Evolutionary conservation across 805 yeast genomes (phyloP).

Genomic region (Metschnikowia kofuensis): DNA sequence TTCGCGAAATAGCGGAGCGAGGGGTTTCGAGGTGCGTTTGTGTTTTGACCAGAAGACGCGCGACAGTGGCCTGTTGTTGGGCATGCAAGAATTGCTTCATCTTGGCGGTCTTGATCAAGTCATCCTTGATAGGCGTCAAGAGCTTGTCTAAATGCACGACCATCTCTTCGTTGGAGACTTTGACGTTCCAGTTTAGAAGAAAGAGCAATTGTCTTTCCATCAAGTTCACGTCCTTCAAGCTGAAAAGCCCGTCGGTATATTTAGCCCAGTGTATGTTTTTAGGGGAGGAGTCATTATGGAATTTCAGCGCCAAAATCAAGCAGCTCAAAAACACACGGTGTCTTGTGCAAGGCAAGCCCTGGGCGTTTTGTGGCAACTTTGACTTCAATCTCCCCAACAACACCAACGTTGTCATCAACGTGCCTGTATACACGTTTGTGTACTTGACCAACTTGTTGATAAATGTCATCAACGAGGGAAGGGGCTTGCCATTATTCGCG

Average conservation of each 20-base stretch:
- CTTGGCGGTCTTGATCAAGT: slow-evolving; percentile 32
- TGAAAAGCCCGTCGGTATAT: slow-evolving; percentile 72
- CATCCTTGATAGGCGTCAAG: slow-evolving; percentile 50
- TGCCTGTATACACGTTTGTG: slow-evolving; percentile 79
- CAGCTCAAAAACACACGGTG: slow-evolving; percentile 77
- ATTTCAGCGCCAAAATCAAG: slow-evolving; percentile 68
- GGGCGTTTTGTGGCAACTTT: slow-evolving; percentile 66
- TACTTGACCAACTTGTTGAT: slow-evolving; percentile 68
- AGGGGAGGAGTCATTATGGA: slow-evolving; percentile 76
- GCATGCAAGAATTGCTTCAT: slow-evolving; percentile 30
- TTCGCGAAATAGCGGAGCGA: slow-evolving; percentile 12
- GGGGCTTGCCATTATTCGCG: slow-evolving; percentile 36
- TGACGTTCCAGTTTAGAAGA: slow-evolving; percentile 68
- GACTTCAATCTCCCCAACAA: slow-evolving; percentile 60
- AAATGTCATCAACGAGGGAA: slow-evolving; percentile 73
- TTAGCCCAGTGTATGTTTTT: slow-evolving; percentile 77
- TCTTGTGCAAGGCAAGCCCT: slow-evolving; percentile 75
- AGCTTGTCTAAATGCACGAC: slow-evolving; percentile 39
- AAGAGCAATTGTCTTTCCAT: slow-evolving; percentile 77
- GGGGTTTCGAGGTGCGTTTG: slow-evolving; percentile 2
- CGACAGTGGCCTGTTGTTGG: slow-evolving; percentile 22
- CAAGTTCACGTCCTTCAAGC: slow-evolving; percentile 64
- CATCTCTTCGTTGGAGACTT: slow-evolving; percentile 45
- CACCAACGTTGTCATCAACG: slow-evolving; percentile 68
- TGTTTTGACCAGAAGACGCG: slow-evolving; percentile 3